Evolutionary conservation across 345 rosid genomes (phyloP), one percentile per base, ranked within the genome.

Genomic region (Aquilaria sinensis): DNA sequence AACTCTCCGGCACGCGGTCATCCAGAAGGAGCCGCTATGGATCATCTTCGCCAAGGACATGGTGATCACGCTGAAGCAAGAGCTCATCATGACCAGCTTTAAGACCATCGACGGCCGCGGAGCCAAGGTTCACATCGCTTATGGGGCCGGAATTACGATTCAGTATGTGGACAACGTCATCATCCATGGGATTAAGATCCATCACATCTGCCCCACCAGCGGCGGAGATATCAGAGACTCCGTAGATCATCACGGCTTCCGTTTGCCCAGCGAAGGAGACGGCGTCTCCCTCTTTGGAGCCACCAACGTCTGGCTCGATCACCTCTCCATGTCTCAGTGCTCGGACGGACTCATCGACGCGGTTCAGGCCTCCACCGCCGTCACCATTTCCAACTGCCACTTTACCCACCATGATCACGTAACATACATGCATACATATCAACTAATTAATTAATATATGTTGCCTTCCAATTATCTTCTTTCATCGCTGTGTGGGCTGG

Each of bases 71-170:
- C 78, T 89, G 29, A 58, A 60, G 46, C 80, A 87, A 57, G 94
- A 92, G 68, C 67, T 92, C 9, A 62, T 85, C 23, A 31, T 92
- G 46, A 31, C 66, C 0, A 69, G 81, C 58, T 63, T 85, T 61
- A 89, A 87, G 72, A 92, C 98, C 4, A 89, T 92, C 32, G 97
- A 89, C n/a, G 97, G 68, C 3, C 75, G 97, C 16, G 96, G 98
- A 23, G 88, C 77, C 2, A 79, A 62, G 14, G 78, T 89, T 57
- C 89, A 81, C 47, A 80, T 89, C 31, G 81, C 79, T 31, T 51
- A 55, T 10, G 97, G 97, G 0, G 88, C 81, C 31, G 85, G 93
- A 9, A 58, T 92, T 12, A 89, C 85, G 3, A 14, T 92, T 4
- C 96, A 92, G 48, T 85, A 72, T 53, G 84, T 75, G n/a, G 66